Evolutionary conservation across 805 yeast species (phyloP).

Genomic region (Teunomyces pallodes): DNA sequence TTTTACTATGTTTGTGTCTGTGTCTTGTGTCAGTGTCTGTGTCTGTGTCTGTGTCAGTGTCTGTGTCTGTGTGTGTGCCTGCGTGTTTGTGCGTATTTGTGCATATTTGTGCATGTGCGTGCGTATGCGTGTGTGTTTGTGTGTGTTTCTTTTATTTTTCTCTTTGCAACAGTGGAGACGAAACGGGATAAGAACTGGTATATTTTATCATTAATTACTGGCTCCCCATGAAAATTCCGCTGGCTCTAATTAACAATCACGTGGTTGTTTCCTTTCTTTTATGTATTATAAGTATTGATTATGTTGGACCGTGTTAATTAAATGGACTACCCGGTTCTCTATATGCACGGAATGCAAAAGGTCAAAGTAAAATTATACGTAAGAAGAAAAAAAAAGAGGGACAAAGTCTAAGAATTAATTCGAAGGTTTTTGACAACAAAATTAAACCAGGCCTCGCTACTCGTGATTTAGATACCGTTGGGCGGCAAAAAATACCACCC

Average conservation of each 20-base stretch:
- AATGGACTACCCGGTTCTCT: too few species aligned
- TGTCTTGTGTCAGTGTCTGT: background rate
- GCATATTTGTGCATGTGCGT: too few species aligned
- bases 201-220: background rate
- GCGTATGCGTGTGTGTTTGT: background rate
- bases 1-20: conserved; percentile 3
- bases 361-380: background rate
- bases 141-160: background rate
- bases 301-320: background rate
- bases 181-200: background rate
- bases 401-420: too few species aligned
- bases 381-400: too few species aligned
- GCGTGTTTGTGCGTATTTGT: background rate
- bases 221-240: background rate
- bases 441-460: background rate
- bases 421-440: too few species aligned
- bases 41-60: background rate
- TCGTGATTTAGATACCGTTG: background rate
- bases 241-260: conserved; percentile 1
- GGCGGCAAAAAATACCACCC: background rate
- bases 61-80: background rate
- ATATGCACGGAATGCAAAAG: background rate
- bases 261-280: background rate
- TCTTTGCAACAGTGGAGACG: background rate
- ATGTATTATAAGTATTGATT: background rate